phyloP scores from a whole-genome alignment of 208 protist genomes.

The Leishmania gerbilli region DNA sequence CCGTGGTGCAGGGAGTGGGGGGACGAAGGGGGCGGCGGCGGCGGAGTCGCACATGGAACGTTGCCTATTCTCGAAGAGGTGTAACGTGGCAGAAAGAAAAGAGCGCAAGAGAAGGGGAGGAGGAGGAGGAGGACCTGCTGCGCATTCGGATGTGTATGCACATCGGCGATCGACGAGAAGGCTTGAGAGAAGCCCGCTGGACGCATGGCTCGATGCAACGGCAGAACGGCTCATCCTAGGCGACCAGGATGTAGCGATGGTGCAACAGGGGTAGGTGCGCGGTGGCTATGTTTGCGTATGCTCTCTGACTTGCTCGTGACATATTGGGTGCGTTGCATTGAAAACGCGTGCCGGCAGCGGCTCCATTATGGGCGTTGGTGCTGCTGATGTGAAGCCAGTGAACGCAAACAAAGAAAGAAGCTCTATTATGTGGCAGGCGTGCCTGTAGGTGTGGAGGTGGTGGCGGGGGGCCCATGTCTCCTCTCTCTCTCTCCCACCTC shows the following conservation, averaged over 20 bases:
- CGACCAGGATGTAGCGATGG: not conserved
- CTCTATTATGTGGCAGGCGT: not conserved
- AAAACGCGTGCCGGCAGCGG: not conserved
- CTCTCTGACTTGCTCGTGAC: not conserved
- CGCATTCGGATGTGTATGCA: not conserved
- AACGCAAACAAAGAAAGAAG: not conserved
- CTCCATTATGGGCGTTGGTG: not conserved
- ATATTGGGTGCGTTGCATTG: not conserved
- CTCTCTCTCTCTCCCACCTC: not conserved
- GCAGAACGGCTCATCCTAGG: not conserved
- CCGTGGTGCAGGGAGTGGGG: not conserved
- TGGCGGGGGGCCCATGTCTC: not conserved
- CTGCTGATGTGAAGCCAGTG: not conserved
- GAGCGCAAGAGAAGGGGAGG: not conserved
- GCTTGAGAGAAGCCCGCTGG: not conserved
- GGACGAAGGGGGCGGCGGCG: not conserved
- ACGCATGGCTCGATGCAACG: not conserved
- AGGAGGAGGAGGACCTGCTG: not conserved
- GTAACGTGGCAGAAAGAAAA: slow-evolving; percentile 34
- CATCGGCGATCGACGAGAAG: not conserved
- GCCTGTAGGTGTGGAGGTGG: not conserved
- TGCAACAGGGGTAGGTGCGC: not conserved
- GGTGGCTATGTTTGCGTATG: not conserved
- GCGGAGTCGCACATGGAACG: not conserved
- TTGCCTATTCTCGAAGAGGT: slow-evolving; percentile 25